A percentile compares a stretch with the other conserved stretches of the same genome.
Evolutionary conservation across 2,329 filamentous ascomycete species (phyloP).

Genomic region (Phyllosticta paracitricarpa): DNA sequence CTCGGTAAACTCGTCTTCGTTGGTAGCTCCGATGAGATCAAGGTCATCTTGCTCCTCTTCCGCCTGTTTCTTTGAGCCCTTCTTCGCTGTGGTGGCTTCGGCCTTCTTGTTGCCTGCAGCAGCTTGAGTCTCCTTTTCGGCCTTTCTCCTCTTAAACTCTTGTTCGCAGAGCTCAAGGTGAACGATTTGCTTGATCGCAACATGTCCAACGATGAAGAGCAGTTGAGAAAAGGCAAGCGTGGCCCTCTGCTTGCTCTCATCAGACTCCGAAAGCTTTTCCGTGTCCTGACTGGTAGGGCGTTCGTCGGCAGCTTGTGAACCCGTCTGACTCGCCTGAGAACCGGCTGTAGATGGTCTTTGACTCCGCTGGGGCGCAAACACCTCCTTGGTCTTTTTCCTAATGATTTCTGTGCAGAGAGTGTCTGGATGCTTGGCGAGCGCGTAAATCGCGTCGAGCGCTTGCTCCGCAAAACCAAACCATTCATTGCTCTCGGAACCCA

Average conservation of each 20-base stretch:
- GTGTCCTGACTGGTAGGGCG: conserved; percentile 4
- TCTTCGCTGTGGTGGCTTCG: conserved; percentile 24
- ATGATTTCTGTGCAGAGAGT: conserved; percentile 86
- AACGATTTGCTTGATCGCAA: conserved; percentile 98
- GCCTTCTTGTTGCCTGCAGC: conserved; percentile 14
- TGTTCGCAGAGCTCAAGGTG: conserved; percentile 95
- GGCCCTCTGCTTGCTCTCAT: conserved; percentile 49
- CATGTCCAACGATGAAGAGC: conserved; percentile 88
- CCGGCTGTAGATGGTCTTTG: conserved; percentile 1
- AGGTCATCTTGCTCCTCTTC: conserved; percentile 75
- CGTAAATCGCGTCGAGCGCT: conserved; percentile 90
- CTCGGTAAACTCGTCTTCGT: conserved; percentile 86
- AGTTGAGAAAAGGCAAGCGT: conserved; percentile 78
- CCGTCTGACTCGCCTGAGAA: conserved; percentile 5
- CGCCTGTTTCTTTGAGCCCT: conserved; percentile 35
- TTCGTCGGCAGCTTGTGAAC: conserved; percentile 13
- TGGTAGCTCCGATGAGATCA: conserved; percentile 92
- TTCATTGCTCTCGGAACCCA: conserved; percentile 82
- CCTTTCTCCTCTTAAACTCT: conserved; percentile 94
- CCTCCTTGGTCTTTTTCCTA: conserved; percentile 71
- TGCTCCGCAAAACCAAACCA: conserved; percentile 93
- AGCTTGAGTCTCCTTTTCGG: conserved; percentile 67
- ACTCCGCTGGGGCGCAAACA: conserved; percentile 52
- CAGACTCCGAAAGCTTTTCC: conserved; percentile 7
- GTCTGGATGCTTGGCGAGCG: conserved; percentile 87